phyloP scores from a whole-genome alignment of 345 rosid species.

The Gossypium ekmanianum region DNA sequence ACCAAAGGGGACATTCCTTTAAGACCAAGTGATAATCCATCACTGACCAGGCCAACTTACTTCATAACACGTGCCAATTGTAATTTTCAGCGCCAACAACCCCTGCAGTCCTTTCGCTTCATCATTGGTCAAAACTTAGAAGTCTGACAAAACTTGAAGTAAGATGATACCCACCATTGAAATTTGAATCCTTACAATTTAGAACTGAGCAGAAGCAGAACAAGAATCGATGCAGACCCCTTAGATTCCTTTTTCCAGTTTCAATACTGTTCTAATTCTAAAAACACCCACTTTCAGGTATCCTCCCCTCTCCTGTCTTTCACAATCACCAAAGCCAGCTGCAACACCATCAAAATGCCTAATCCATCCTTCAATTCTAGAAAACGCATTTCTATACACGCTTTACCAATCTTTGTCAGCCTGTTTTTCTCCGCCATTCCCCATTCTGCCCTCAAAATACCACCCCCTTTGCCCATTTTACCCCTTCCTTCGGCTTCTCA shows the following conservation, averaged over 20 bases:
- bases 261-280: background rate
- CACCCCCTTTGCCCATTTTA: conserved; percentile 77
- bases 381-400: conserved; percentile 7
- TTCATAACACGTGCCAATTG: background rate
- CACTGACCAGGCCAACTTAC: too few species aligned
- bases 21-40: too few species aligned
- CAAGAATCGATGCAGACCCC: background rate
- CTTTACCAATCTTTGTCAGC: background rate
- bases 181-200: background rate
- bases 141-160: background rate
- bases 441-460: conserved; percentile 28
- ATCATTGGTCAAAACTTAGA: background rate
- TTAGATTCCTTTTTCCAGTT: background rate
- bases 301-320: background rate
- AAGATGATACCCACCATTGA: background rate
- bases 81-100: background rate
- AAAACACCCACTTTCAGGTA: background rate
- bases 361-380: conserved; percentile 2
- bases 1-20: too few species aligned
- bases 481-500: conserved; percentile 73
- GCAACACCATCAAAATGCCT: background rate
- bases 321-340: conserved; percentile 5
- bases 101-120: too few species aligned
- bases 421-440: conserved; percentile 23
- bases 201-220: background rate